phyloP scores from a whole-genome alignment of 2,329 filamentous ascomycete genomes.

The Aspergillus ruber region DNA sequence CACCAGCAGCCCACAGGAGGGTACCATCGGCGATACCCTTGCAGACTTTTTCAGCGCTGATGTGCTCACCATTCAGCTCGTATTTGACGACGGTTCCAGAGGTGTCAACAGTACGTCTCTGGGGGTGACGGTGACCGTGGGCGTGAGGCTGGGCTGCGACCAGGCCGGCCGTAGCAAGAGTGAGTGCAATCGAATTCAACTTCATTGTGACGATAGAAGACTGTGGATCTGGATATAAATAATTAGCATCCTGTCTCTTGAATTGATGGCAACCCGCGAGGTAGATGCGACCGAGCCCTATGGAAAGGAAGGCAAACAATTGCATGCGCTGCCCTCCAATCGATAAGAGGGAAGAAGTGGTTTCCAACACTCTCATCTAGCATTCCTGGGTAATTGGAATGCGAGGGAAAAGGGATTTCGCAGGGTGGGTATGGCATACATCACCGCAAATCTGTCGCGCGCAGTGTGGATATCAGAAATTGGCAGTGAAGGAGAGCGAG shows the following conservation, averaged over 20 bases:
- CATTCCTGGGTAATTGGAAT: background rate
- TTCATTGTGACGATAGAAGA: slow-evolving; percentile 27
- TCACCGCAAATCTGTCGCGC: slow-evolving; percentile 23
- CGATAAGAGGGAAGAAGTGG: no score
- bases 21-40: slow-evolving; percentile 64
- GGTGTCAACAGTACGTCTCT: slow-evolving; percentile 41
- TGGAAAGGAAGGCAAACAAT: no score
- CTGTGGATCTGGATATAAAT: background rate
- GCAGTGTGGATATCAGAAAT: slow-evolving; percentile 22
- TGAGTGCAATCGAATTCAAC: slow-evolving; percentile 33
- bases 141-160: slow-evolving; percentile 36
- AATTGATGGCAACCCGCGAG: background rate
- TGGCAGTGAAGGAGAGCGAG: slow-evolving; percentile 3
- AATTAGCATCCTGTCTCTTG: background rate
- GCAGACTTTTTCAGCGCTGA: slow-evolving; percentile 53
- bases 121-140: slow-evolving; percentile 37
- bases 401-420: background rate
- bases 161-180: slow-evolving; percentile 38
- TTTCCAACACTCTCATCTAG: no score
- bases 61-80: slow-evolving; percentile 54
- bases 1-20: slow-evolving; percentile 57
- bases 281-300: background rate
- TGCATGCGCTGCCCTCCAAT: no score
- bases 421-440: slow-evolving; percentile 19
- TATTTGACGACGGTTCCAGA: slow-evolving; percentile 64